Evolutionary conservation across 208 protist genomes (phyloP).

Genomic region (Leishmania martiniquensis): DNA sequence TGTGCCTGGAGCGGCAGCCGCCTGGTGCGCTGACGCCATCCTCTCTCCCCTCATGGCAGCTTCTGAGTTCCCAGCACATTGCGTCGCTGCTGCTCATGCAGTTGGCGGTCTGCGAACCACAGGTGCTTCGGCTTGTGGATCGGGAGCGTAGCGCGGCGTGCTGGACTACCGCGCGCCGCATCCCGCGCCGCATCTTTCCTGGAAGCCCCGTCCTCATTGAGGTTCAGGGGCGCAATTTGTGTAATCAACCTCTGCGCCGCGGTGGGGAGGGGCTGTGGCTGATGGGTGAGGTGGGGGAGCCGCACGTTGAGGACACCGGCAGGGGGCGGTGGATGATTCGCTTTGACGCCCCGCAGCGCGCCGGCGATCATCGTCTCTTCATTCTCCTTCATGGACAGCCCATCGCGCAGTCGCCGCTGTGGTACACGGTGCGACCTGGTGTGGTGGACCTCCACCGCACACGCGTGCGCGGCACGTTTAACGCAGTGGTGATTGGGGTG

Average conservation of each 20-base stretch:
- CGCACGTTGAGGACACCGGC: slow-evolving; percentile 22
- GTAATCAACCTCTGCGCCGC: slow-evolving; percentile 32
- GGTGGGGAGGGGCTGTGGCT: slow-evolving; percentile 45
- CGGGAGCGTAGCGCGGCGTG: slow-evolving; percentile 50
- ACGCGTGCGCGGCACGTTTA: slow-evolving; percentile 38
- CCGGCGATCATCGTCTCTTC: slow-evolving; percentile 55
- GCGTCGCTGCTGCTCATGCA: slow-evolving; percentile 74
- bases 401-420: slow-evolving; percentile 67
- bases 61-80: slow-evolving; percentile 73
- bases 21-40: slow-evolving; percentile 23
- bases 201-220: slow-evolving; percentile 21
- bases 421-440: slow-evolving; percentile 45
- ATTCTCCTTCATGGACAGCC: slow-evolving; percentile 66
- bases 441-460: slow-evolving; percentile 40
- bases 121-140: slow-evolving; percentile 43
- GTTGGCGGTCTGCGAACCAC: slow-evolving; percentile 45
- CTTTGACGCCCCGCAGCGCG: slow-evolving; percentile 47
- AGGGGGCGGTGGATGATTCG: slow-evolving; percentile 43
- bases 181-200: slow-evolving; percentile 25
- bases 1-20: slow-evolving; percentile 53
- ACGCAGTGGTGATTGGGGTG: slow-evolving; percentile 50
- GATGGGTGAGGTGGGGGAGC: slow-evolving; percentile 38
- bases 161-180: slow-evolving; percentile 47
- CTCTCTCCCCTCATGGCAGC: slow-evolving; percentile 52
- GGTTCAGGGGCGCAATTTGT: slow-evolving; percentile 43